Percentiles rank a stretch among this genome's conserved stretches.
phyloP scores from a whole-genome alignment of 305 asterid genomes.

The Fraxinus albicans region DNA sequence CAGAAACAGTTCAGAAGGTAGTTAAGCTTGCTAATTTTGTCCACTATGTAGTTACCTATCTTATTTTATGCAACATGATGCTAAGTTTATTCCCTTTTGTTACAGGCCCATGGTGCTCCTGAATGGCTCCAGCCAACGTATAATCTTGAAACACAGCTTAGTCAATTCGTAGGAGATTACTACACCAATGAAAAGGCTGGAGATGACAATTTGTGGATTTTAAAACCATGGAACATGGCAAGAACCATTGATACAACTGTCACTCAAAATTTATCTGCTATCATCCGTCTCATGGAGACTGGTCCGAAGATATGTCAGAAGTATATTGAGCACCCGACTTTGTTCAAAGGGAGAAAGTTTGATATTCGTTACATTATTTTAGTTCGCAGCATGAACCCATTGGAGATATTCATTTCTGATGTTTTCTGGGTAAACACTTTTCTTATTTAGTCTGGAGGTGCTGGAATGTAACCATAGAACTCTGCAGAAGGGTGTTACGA shows the following conservation, averaged over 20 bases:
- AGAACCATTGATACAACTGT: slow-evolving; percentile 94
- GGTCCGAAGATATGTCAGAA: slow-evolving; percentile 97
- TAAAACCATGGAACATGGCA: slow-evolving; percentile 99
- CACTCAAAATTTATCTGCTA: slow-evolving; percentile 70
- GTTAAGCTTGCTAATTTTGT: slow-evolving; percentile 15
- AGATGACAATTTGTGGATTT: slow-evolving; percentile 81
- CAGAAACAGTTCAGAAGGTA: slow-evolving; percentile 88
- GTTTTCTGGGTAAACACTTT: slow-evolving; percentile 76
- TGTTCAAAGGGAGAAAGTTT: slow-evolving; percentile 87
- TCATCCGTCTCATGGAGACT: slow-evolving; percentile 97
- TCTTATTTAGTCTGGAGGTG: not conserved
- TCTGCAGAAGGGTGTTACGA: not conserved
- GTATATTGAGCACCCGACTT: slow-evolving; percentile 93
- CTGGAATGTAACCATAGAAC: not conserved
- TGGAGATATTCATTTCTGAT: slow-evolving; percentile 82
- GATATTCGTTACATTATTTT: slow-evolving; percentile 87
- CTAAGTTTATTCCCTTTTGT: slow-evolving; percentile 23
- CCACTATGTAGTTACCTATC: slow-evolving; percentile 5
- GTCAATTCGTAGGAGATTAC: slow-evolving; percentile 83
- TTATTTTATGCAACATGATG: slow-evolving; percentile 22
- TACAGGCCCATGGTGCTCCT: slow-evolving; percentile 86
- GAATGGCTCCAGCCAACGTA: slow-evolving; percentile 95
- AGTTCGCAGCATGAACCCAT: slow-evolving; percentile 76
- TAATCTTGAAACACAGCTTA: slow-evolving; percentile 91
- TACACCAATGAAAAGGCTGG: slow-evolving; percentile 58